Base-by-base conservation (phyloP, 371 early-diverging fungal species). In the Mucor ambiguus region DNA sequence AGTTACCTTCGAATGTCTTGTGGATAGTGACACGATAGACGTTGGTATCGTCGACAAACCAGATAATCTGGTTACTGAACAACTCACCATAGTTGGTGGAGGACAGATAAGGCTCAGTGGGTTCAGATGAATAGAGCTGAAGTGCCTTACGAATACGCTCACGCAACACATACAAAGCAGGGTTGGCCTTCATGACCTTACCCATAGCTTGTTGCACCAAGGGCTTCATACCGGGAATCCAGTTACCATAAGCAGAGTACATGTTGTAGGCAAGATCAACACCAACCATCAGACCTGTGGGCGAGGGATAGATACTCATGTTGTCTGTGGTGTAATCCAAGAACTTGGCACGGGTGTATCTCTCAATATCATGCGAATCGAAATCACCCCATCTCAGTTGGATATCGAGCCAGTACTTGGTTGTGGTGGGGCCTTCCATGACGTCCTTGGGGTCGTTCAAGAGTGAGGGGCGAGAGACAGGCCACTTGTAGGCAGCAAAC, bases 41-140 rank as follows among this genome's bases (percentile, higher is more conserved):
- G 70, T 98, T 98, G 60, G 99, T 97, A 76, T 99, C 99, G 78
- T 99, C 99, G 29, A 99, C 94, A 74, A 99, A 99, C 99, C 99
- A 99, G 71, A 97, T 96, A 68, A 95, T 97, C 81, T 97, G 97
- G 78, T 96, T 96, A 64, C 93, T 92, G 85, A 99, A 99, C 68
- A 99, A 79, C 77, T 99, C 99, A 38, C 95, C 94, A 73, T 98
- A 98, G 84, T 98, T 98, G 63, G 94, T 91, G 35, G 95, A 93
- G 60, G 93, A 94, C 68, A 99, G 82, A 78, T 97, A 98, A 46
- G 98, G 98, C 75, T 99, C 99, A n/a, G 97, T 97, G 12, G 98
- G 97, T 79, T 98, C 98, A 14, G 97, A 97, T 29, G 96, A 95
- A 82, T 98, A 98, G 65, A 99, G 86, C 76, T 98, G 98, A 66